Conservation (phyloP, 495 filamentous ascomycete species). For the Podospora tetraspora region DNA sequence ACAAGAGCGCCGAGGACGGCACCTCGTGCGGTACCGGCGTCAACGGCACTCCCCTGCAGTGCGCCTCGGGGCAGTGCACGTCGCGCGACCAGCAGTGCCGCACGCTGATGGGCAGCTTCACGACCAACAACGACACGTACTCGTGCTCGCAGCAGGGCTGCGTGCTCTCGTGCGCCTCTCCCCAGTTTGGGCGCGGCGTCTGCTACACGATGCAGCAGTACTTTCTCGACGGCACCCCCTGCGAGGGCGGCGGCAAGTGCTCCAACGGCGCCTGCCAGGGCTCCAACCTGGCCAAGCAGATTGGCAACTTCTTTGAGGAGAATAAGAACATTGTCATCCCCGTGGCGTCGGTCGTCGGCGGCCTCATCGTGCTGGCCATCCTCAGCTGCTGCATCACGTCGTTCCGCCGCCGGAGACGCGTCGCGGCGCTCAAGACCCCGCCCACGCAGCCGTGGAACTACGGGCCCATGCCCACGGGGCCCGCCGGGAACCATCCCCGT, state of each 20-base stretch:
- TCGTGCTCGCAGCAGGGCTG: conserved; percentile 74
- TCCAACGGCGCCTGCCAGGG: conserved; percentile 67
- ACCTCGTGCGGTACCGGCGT: conserved; percentile 49
- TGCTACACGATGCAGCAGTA: conserved; percentile 81
- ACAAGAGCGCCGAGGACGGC: conserved; percentile 67
- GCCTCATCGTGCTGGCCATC: conserved; percentile 58
- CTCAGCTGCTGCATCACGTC: conserved; percentile 55
- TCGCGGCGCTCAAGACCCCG: background rate
- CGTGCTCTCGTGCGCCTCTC: conserved; percentile 67
- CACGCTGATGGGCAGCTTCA: conserved; percentile 74
- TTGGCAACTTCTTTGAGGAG: conserved; percentile 60
- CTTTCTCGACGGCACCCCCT: conserved; percentile 89
- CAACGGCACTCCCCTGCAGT: conserved; percentile 54
- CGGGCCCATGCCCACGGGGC: conserved; percentile 9
- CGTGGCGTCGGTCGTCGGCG: conserved; percentile 61
- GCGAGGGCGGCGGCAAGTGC: conserved; percentile 76
- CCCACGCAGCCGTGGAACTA: conserved; percentile 9
- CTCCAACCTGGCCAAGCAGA: conserved; percentile 52
- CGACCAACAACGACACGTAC: conserved; percentile 69
- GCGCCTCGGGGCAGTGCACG: conserved; percentile 93
- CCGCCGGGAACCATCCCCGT: background rate
- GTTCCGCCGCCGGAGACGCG: conserved; percentile 31
- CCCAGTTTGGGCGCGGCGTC: conserved; percentile 55
- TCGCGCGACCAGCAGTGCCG: conserved; percentile 87
- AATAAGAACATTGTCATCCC: conserved; percentile 75